Conservation (phyloP, 148 eudicot genomes). For the Diospyros kaki region DNA sequence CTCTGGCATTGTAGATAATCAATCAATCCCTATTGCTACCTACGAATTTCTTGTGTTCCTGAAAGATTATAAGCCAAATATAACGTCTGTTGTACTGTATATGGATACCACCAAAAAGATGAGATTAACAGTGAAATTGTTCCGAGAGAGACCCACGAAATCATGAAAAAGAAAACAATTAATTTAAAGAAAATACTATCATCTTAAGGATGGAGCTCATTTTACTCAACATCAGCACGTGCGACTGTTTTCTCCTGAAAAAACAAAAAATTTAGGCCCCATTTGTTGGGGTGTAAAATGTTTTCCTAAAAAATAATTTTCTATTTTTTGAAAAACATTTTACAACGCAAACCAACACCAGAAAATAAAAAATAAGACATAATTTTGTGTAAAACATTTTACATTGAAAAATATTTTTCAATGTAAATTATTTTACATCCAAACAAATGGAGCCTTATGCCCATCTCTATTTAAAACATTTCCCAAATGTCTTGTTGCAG, state of each 20-base stretch:
- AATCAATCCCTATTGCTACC: slow-evolving; percentile 10
- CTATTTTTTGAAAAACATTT: no score
- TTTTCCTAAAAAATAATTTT: no score
- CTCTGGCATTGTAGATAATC: neutral
- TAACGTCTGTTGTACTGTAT: neutral
- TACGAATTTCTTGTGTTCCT: slow-evolving; percentile 44
- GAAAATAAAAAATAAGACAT: no score
- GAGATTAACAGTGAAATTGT: neutral
- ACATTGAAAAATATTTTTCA: no score
- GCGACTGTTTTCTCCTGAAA: neutral
- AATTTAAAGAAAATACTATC: neutral
- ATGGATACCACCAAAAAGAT: no score
- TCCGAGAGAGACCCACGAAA: no score
- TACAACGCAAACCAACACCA: no score
- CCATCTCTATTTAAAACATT: neutral
- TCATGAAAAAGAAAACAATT: neutral
- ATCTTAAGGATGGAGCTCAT: neutral
- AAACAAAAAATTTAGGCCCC: neutral
- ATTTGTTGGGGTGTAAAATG: no score
- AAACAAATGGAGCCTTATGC: no score
- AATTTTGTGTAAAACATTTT: no score
- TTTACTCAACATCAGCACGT: neutral
- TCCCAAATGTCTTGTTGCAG: neutral
- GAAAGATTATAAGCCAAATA: slow-evolving; percentile 9
- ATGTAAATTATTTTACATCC: no score